These are phyloP conservation scores for Ceratocystiopsis brevicomis DNA, from an alignment of 2,329 filamentous ascomycete genomes.

Conservation along the genomic window DNA sequence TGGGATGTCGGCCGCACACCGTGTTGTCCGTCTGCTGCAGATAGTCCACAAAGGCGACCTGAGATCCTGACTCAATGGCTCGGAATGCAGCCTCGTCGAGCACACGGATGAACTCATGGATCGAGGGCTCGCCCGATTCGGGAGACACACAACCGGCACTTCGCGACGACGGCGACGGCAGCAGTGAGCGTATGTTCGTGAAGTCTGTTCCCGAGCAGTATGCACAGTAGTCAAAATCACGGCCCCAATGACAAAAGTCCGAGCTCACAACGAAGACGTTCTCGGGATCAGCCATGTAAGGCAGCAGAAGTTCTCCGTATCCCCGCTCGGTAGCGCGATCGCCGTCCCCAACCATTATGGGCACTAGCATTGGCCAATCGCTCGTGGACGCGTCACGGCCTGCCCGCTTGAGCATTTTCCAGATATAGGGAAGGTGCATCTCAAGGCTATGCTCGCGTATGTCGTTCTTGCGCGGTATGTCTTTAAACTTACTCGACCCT, in stretches of 20 bases:
- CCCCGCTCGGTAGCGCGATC: constrained; percentile 43
- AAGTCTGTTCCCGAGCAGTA: constrained; percentile 39
- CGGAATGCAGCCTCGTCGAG: constrained; percentile 72
- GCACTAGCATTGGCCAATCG: constrained; percentile 50
- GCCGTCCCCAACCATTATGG: constrained; percentile 70
- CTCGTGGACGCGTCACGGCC: constrained; percentile 22
- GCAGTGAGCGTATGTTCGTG: constrained; percentile 21
- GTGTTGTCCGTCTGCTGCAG: constrained; percentile 66
- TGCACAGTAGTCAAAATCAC: constrained; percentile 64
- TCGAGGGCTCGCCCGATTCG: constrained; percentile 27
- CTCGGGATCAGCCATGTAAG: constrained; percentile 54
- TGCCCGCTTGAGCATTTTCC: constrained; percentile 45
- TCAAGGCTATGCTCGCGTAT: constrained; percentile 82
- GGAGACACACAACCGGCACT: constrained; percentile 1
- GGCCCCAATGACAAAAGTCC: constrained; percentile 94
- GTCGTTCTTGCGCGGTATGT: constrained; percentile 49
- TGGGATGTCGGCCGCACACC: constrained; percentile 86
- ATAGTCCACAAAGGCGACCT: constrained; percentile 49
- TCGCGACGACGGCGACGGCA: constrained; percentile 8
- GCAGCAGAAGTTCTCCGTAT: constrained; percentile 52
- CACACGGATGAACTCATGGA: constrained; percentile 68
- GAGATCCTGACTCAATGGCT: constrained; percentile 59
- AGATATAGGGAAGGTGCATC: constrained; percentile 91
- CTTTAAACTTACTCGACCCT: constrained; percentile 34
- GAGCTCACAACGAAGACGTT: constrained; percentile 81